Percentiles rank a stretch among this genome's conserved stretches.
These are phyloP conservation scores for Albugo laibachii DNA, from an alignment of 352 stramenopile genomes.

Conservation along the genomic window DNA sequence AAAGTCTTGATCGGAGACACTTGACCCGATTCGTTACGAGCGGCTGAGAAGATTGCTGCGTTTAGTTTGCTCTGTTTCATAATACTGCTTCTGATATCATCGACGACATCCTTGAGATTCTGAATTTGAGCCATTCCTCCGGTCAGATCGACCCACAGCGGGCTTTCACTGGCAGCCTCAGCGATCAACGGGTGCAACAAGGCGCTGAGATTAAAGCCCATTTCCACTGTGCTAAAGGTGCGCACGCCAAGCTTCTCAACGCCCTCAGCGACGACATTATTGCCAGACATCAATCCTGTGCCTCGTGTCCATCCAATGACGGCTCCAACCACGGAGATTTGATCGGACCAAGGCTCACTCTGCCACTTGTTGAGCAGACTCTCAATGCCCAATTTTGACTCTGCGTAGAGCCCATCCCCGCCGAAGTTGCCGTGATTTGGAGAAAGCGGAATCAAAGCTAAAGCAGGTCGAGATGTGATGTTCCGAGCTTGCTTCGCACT, in stretches of 20 bases:
- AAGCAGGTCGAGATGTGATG: slow-evolving; percentile 50
- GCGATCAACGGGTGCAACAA: slow-evolving; percentile 69
- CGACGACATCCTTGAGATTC: slow-evolving; percentile 22
- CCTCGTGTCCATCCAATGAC: slow-evolving; percentile 79
- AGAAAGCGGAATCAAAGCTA: slow-evolving; percentile 62
- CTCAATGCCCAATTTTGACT: slow-evolving; percentile 76
- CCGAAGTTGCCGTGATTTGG: slow-evolving; percentile 78
- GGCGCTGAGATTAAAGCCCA: slow-evolving; percentile 76
- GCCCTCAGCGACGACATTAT: slow-evolving; percentile 66
- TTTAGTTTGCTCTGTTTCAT: slow-evolving; percentile 37
- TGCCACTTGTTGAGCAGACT: slow-evolving; percentile 76
- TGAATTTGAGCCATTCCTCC: slow-evolving; percentile 59
- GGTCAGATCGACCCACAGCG: slow-evolving; percentile 61
- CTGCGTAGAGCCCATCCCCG: slow-evolving; percentile 70
- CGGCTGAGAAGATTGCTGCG: slow-evolving; percentile 10
- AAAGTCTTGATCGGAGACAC: too few relatives aligned
- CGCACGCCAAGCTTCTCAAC: slow-evolving; percentile 65
- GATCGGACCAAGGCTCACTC: slow-evolving; percentile 70
- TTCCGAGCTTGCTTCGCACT: slow-evolving; percentile 45
- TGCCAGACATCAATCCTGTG: slow-evolving; percentile 75
- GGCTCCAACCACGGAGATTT: slow-evolving; percentile 64
- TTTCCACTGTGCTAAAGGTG: slow-evolving; percentile 74
- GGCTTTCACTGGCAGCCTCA: slow-evolving; percentile 37
- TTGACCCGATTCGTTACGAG: too few relatives aligned
- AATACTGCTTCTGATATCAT: slow-evolving; percentile 23